phyloP scores from a whole-genome alignment of 768 basidiomycete genomes.

The Macrolepiota fuliginosa region DNA sequence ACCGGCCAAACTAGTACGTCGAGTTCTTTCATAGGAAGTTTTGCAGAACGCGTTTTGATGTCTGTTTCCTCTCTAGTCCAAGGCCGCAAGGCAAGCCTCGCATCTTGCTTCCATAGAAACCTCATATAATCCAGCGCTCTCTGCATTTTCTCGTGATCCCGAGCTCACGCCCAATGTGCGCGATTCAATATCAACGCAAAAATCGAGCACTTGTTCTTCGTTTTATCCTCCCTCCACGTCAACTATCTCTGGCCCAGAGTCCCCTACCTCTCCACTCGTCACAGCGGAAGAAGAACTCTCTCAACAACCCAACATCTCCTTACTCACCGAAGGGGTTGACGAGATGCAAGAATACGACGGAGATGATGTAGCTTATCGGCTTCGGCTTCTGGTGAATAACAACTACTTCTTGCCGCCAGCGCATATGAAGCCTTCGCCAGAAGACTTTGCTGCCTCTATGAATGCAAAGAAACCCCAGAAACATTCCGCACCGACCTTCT shows the following conservation, averaged over 20 bases:
- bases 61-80: constrained; percentile 26
- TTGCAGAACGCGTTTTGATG: constrained; percentile 13
- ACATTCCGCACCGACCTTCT: constrained; percentile 50
- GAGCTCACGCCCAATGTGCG: constrained; percentile 45
- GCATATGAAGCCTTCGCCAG: constrained; percentile 74
- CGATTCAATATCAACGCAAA: constrained; percentile 60
- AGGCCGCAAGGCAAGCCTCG: constrained; percentile 29
- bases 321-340: constrained; percentile 46
- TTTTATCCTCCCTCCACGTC: constrained; percentile 75
- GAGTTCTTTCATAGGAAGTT: constrained; percentile 9
- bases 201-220: constrained; percentile 71
- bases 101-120: constrained; percentile 30
- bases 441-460: constrained; percentile 50
- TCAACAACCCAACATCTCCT: constrained; percentile 42
- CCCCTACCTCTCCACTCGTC: constrained; percentile 61
- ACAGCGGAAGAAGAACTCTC: constrained; percentile 39
- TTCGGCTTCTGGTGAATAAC: constrained; percentile 82
- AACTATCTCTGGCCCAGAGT: constrained; percentile 60
- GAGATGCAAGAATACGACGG: constrained; percentile 52
- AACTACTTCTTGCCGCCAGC: constrained; percentile 89
- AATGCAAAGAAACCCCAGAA: constrained; percentile 43
- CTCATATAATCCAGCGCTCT: constrained; percentile 35
- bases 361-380: constrained; percentile 84
- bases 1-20: constrained; percentile 35
- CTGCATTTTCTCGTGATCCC: constrained; percentile 50